Evolutionary conservation across 164 flowering plant genomes (phyloP), one percentile per base, ranked within the genome.

Genomic region (Vitis cinerea): DNA sequence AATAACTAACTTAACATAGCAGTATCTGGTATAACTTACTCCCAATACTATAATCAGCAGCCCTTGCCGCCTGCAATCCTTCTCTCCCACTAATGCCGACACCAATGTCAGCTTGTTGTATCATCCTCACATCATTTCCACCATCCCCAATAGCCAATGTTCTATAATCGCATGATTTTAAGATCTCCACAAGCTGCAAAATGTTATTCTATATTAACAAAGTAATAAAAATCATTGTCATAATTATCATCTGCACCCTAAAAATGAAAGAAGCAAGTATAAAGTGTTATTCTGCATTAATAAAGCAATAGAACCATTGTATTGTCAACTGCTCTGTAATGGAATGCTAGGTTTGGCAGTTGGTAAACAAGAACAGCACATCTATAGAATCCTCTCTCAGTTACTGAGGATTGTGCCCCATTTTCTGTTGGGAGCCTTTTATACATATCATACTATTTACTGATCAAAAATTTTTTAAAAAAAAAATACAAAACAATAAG

Each of bases 11-110:
- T 37, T 37, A 37, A 9, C 10, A 31, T 57, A 49, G 44, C 44
- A 29, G 8, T 50, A 61, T 23, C 29, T 8, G 16, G 54, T 55
- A 66, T 10, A 58, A 74, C 97, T 87, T 86, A 96, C 99, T 96
- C 73, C 99, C 99, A 77, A 96, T 87, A 78, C 98, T 96, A 81
- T 96, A 96, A 81, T 96, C 99, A 80, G 99, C 99, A 29, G 99
- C 99, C 75, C 99, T 89, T 17, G 99, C 99, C 48, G 99, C 99
- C 77, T 96, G 99, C 81, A 91, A 68, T 54, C 99, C 99, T 82
- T 96, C 99, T 86, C 99, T 86, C 61, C 98, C 99, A 77, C 99
- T 96, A 65, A 96, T 96, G 71, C 99, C 99, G 67, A 96, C 99
- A 50, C 99, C 99, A 75, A 96, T 91, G 69, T 96, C 98, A 75